Conservation (phyloP, 2,329 filamentous ascomycete species). For the Colletotrichum sansevieriae region DNA sequence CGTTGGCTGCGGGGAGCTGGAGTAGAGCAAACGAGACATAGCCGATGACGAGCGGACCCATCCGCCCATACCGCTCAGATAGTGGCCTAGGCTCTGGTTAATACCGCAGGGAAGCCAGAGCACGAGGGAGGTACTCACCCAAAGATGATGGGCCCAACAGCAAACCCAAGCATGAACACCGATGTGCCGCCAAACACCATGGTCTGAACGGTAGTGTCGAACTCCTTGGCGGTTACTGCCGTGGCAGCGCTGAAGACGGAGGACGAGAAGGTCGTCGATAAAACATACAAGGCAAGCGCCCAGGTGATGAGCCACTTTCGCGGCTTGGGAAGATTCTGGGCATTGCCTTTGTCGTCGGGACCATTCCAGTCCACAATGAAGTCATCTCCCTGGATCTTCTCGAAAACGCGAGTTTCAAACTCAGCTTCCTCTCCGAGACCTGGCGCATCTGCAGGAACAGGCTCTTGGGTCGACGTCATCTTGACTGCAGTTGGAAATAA, state of each 20-base stretch:
- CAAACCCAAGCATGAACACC: slow-evolving; percentile 59
- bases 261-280: slow-evolving; percentile 22
- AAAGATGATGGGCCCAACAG: slow-evolving; percentile 58
- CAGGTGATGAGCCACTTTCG: slow-evolving; percentile 20
- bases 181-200: slow-evolving; percentile 53
- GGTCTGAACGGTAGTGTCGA: slow-evolving; percentile 51
- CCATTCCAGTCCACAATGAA: slow-evolving; percentile 23
- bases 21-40: slow-evolving; percentile 59
- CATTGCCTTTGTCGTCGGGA: slow-evolving; percentile 6
- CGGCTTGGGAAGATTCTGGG: slow-evolving; percentile 30
- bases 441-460: rapidly evolving
- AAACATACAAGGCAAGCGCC: not conserved
- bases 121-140: slow-evolving; percentile 37
- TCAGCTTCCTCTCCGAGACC: not conserved
- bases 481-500: rapidly evolving
- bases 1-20: slow-evolving; percentile 48
- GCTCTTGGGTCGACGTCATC: not conserved
- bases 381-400: slow-evolving; percentile 16
- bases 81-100: slow-evolving; percentile 48
- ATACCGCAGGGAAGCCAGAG: not conserved
- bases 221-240: slow-evolving; percentile 53
- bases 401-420: slow-evolving; percentile 4
- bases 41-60: slow-evolving; percentile 46
- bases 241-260: slow-evolving; percentile 20
- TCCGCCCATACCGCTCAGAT: slow-evolving; percentile 63